Evolutionary conservation across 2,329 filamentous ascomycete species (phyloP).

Genomic region (Tolypocladium nubicola): DNA sequence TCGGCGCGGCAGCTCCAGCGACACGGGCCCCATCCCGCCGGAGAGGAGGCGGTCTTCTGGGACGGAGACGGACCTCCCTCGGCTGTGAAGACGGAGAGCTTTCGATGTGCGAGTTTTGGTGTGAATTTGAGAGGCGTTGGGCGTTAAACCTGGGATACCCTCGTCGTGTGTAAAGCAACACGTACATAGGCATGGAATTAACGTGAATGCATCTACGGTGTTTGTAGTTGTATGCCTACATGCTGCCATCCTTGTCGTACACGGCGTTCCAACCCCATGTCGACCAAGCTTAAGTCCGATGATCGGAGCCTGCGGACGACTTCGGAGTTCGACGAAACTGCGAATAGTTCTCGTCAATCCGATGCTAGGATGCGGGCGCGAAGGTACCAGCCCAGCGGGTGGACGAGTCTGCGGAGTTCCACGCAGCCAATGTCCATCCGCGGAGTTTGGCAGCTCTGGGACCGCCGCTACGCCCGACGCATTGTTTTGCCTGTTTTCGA

Average conservation of each 20-base stretch:
- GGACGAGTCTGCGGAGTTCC: neutral
- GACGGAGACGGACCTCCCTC: conserved; percentile 25
- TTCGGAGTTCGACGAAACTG: no score
- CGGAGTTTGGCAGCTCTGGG: neutral
- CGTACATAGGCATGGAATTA: neutral
- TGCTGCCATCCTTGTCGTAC: neutral
- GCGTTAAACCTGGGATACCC: neutral
- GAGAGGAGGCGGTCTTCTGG: conserved; percentile 27
- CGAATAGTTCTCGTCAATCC: no score
- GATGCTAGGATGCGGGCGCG: neutral
- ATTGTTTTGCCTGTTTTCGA: neutral
- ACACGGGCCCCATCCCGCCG: conserved; percentile 15
- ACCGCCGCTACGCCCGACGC: neutral
- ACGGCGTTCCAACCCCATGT: no score
- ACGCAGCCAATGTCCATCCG: neutral
- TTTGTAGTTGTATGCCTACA: neutral
- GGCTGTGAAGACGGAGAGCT: conserved; percentile 15
- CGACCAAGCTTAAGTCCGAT: neutral
- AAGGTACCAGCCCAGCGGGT: neutral
- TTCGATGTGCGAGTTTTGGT: no score
- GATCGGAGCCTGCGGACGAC: neutral
- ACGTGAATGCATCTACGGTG: neutral
- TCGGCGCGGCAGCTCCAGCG: conserved; percentile 18
- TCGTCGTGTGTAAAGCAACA: neutral
- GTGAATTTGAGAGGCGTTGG: neutral